Percentiles rank a stretch among this genome's conserved stretches.
Conservation (phyloP, 352 stramenopile species). For the Pythium aristosporum region DNA sequence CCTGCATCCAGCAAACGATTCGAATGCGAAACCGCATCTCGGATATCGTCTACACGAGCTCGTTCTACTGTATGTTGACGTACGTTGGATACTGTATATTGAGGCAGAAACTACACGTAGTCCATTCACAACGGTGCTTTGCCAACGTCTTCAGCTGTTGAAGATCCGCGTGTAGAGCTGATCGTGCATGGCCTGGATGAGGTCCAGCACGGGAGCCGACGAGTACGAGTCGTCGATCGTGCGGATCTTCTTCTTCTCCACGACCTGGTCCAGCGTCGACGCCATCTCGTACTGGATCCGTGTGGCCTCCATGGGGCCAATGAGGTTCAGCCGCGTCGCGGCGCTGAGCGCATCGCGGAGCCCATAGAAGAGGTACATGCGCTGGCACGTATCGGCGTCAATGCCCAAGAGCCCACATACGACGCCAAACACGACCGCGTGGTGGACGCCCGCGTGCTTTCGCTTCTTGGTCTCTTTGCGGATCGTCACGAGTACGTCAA, state of each 20-base stretch:
- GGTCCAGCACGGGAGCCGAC: conserved; percentile 72
- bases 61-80: conserved; percentile 29
- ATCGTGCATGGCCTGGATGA: conserved; percentile 84
- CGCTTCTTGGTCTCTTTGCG: conserved; percentile 49
- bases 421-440: conserved; percentile 66
- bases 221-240: conserved; percentile 67
- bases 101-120: conserved; percentile 4
- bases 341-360: conserved; percentile 76
- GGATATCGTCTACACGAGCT: conserved; percentile 34
- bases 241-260: conserved; percentile 65
- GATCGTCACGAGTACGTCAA: conserved; percentile 42
- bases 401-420: conserved; percentile 60
- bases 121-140: not conserved
- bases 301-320: conserved; percentile 70
- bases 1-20: conserved; percentile 35
- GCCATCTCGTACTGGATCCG: conserved; percentile 61
- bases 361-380: conserved; percentile 79
- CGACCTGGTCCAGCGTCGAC: conserved; percentile 52
- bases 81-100: conserved; percentile 26
- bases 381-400: conserved; percentile 45
- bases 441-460: conserved; percentile 56
- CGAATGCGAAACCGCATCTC: conserved; percentile 31
- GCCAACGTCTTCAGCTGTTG: conserved; percentile 47
- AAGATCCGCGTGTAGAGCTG: conserved; percentile 89
- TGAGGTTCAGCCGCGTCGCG: conserved; percentile 76